Evolutionary conservation across 371 early-diverging fungal species (phyloP).

Genomic region (Ecytonucleospora hepatopenaei): DNA sequence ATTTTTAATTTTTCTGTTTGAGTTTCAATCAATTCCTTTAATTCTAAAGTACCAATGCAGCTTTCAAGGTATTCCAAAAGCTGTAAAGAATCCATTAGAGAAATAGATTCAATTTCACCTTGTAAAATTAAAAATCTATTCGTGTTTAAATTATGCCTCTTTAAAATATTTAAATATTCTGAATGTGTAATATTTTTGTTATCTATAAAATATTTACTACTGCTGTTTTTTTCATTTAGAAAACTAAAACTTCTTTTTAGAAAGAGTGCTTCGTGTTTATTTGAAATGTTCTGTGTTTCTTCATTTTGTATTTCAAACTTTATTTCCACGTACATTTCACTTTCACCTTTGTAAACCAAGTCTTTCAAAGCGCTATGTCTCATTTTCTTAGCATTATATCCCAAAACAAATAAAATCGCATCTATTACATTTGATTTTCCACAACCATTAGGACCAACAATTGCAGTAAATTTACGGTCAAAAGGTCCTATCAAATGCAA

Average conservation of each 20-base stretch:
- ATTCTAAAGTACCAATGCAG: constrained; percentile 85
- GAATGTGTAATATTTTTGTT: constrained; percentile 37
- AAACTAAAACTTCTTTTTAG: neutral
- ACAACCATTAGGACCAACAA: constrained; percentile 95
- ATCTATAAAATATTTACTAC: constrained; percentile 3
- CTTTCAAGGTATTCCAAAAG: constrained; percentile 96
- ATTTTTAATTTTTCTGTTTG: constrained; percentile 61
- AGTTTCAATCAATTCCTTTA: constrained; percentile 73
- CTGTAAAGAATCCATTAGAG: constrained; percentile 94
- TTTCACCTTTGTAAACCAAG: constrained; percentile 80
- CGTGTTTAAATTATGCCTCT: constrained; percentile 77
- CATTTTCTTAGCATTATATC: constrained; percentile 93
- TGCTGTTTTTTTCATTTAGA: neutral
- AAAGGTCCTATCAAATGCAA: constrained; percentile 47
- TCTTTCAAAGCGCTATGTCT: constrained; percentile 84
- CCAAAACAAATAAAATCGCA: constrained; percentile 92
- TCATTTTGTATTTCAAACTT: constrained; percentile 57
- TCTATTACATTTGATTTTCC: constrained; percentile 99
- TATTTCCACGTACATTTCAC: constrained; percentile 77
- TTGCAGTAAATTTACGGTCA: constrained; percentile 58
- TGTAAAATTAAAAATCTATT: constrained; percentile 93
- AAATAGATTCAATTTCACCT: constrained; percentile 98
- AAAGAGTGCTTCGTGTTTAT: neutral
- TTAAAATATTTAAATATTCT: constrained; percentile 57
- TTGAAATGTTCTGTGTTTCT: neutral